These are phyloP conservation scores for Coelastrella sp. DNA, from an alignment of 139 green algal species.

Conservation along the genomic window DNA sequence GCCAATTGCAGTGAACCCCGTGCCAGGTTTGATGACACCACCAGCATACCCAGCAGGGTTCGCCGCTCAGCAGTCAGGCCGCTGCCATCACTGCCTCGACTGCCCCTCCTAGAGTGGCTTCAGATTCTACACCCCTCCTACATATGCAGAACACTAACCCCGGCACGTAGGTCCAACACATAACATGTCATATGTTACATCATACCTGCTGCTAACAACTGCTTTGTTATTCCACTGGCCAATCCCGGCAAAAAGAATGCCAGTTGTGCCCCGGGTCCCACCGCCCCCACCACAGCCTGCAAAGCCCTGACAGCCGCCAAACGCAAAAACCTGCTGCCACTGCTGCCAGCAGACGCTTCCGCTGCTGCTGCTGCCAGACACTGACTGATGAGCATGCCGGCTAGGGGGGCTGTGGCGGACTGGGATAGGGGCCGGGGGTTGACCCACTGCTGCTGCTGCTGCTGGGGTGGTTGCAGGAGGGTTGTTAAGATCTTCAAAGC, in stretches of 20 bases:
- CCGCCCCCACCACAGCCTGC: constrained; percentile 48
- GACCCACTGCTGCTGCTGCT: constrained; percentile 5
- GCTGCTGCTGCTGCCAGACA: constrained; percentile 61
- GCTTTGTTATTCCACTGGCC: constrained; percentile 65
- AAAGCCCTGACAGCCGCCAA: constrained; percentile 59
- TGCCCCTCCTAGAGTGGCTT: too few species aligned
- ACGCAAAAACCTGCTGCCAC: constrained; percentile 70
- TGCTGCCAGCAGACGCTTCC: constrained; percentile 58
- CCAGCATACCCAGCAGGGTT: too few species aligned
- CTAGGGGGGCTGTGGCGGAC: constrained; percentile 45
- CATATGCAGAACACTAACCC: too few species aligned
- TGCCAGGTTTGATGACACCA: too few species aligned
- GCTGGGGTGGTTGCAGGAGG: not conserved
- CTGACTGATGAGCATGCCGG: constrained; percentile 64
- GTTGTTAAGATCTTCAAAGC: not conserved
- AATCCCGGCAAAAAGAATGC: constrained; percentile 83
- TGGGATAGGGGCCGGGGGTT: not conserved
- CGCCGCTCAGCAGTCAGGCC: too few species aligned
- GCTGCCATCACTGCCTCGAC: too few species aligned
- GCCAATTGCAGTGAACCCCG: not conserved
- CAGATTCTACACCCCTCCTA: too few species aligned
- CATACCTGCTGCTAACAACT: constrained; percentile 60
- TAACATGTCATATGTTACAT: not conserved
- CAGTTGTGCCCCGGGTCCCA: constrained; percentile 25
- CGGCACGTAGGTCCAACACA: too few species aligned